Conservation (phyloP, 2,329 filamentous ascomycete genomes). For the Pleoardoris graminearum region DNA sequence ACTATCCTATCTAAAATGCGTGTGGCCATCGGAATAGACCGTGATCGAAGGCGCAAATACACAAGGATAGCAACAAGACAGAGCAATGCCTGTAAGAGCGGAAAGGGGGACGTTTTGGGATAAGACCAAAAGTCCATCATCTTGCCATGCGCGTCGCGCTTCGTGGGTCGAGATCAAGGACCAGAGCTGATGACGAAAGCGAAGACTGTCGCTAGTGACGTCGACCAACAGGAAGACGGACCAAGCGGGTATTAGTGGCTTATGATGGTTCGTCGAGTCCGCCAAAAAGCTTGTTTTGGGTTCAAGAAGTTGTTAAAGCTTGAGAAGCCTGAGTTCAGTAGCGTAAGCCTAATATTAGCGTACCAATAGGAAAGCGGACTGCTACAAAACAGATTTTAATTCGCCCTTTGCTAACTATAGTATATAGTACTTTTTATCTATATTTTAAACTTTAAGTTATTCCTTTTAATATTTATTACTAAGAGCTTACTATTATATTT, state of each 20-base stretch:
- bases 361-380: not conserved
- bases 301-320: not conserved
- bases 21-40: slow-evolving; percentile 15
- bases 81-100: not conserved
- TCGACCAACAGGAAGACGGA: not conserved
- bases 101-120: not conserved
- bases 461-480: no score
- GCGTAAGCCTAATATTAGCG: not conserved
- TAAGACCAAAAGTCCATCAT: not conserved
- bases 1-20: slow-evolving; percentile 45
- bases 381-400: no score
- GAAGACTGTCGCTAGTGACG: slow-evolving; percentile 5
- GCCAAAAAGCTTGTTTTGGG: not conserved
- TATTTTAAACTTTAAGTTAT: no score
- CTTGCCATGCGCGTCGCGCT: not conserved
- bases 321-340: not conserved
- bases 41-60: not conserved
- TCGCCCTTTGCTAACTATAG: no score
- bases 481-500: no score
- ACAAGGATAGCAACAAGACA: not conserved
- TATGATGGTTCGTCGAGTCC: not conserved
- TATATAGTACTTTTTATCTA: no score
- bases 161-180: not conserved
- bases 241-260: not conserved
- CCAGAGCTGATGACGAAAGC: slow-evolving; percentile 1